These are phyloP conservation scores for Bryoerythrophyllum caledonicum DNA, from an alignment of 225 moss, liverwort and hornwort species.

Conservation along the genomic window DNA sequence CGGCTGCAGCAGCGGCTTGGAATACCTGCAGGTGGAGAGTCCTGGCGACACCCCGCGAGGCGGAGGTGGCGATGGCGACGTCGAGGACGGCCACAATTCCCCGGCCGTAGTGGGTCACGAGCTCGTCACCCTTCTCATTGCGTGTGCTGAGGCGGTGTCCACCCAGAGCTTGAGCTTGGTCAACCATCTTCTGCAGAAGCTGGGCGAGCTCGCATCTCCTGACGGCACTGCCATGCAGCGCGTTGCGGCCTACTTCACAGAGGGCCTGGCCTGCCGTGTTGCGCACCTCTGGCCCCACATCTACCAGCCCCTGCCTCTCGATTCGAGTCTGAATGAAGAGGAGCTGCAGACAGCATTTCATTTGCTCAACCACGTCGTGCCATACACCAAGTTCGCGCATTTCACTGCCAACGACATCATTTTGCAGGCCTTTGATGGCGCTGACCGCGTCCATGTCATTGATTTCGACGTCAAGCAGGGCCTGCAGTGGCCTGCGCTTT, in stretches of 20 bases:
- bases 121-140: constrained; percentile 81
- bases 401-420: constrained; percentile 94
- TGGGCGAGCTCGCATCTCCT: constrained; percentile 92
- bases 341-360: constrained; percentile 85
- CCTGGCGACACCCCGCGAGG: constrained; percentile 59
- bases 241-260: constrained; percentile 88
- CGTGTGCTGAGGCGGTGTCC: constrained; percentile 89
- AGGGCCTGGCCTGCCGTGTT: constrained; percentile 84
- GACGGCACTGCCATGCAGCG: constrained; percentile 89
- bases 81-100: constrained; percentile 29
- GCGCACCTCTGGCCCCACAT: constrained; percentile 90
- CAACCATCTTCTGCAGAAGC: constrained; percentile 83
- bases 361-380: constrained; percentile 87
- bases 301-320: constrained; percentile 80
- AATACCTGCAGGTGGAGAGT: constrained; percentile 60
- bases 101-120: constrained; percentile 66
- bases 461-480: constrained; percentile 99
- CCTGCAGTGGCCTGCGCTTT: constrained; percentile 94
- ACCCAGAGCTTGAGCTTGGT: constrained; percentile 84
- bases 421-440: constrained; percentile 81
- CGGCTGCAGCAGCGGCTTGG: constrained; percentile 49
- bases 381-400: constrained; percentile 92
- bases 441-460: constrained; percentile 81
- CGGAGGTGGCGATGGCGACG: constrained; percentile 45
- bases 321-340: constrained; percentile 80